Percentiles rank a stretch among this genome's conserved stretches.
Evolutionary conservation across 805 yeast species (phyloP).

Genomic region (Danielozyma ontarioensis): DNA sequence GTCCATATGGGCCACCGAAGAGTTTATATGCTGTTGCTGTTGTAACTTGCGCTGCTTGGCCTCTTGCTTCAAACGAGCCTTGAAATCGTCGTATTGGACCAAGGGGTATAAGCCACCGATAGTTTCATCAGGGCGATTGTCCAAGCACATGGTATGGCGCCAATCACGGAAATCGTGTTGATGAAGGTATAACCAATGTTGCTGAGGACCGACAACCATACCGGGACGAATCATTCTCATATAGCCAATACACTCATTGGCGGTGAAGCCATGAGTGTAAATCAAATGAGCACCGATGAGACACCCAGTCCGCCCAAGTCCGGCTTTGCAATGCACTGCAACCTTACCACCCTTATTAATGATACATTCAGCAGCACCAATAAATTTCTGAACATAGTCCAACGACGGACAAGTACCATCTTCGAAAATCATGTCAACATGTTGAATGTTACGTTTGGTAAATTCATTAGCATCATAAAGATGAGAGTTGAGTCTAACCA

Average conservation of each 20-base stretch:
- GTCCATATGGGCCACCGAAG: slow-evolving; percentile 27
- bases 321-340: slow-evolving; percentile 99
- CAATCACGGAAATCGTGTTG: slow-evolving; percentile 96
- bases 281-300: slow-evolving; percentile 95
- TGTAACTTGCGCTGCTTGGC: slow-evolving; percentile 32
- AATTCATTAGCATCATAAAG: slow-evolving; percentile 83
- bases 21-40: slow-evolving; percentile 27
- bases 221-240: slow-evolving; percentile 97
- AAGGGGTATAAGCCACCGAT: slow-evolving; percentile 67
- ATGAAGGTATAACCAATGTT: slow-evolving; percentile 95
- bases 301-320: slow-evolving; percentile 96
- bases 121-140: slow-evolving; percentile 56
- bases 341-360: slow-evolving; percentile 84
- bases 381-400: slow-evolving; percentile 85
- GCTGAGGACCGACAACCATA: slow-evolving; percentile 99
- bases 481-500: slow-evolving; percentile 88
- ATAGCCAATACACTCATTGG: slow-evolving; percentile 92
- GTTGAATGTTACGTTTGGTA: slow-evolving; percentile 76
- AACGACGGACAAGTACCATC: slow-evolving; percentile 98
- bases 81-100: slow-evolving; percentile 57
- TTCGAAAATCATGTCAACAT: slow-evolving; percentile 92
- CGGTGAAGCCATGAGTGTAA: slow-evolving; percentile 95
- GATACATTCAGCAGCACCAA: slow-evolving; percentile 92
- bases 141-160: slow-evolving; percentile 85
- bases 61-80: slow-evolving; percentile 45